Evolutionary conservation across 129 eudicot genomes (phyloP).

Genomic region (Ambrosia trifida): DNA sequence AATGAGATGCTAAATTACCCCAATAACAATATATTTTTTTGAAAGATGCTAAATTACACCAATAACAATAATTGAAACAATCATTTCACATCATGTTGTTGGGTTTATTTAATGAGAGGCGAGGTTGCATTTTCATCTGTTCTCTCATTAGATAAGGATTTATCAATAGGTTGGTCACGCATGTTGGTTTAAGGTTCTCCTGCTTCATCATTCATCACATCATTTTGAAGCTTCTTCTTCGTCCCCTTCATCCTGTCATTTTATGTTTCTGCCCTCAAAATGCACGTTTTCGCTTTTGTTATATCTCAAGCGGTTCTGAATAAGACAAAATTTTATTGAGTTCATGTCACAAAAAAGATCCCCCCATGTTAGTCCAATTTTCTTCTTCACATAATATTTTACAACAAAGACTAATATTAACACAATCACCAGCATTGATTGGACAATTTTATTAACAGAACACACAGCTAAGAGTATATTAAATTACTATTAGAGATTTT

Average conservation of each 20-base stretch:
- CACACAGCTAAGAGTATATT: background rate
- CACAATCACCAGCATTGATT: background rate
- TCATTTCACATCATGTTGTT: constrained; percentile 48
- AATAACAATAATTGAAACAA: constrained; percentile 27
- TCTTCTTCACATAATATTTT: constrained; percentile 2
- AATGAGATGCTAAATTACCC: no score
- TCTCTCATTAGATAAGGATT: constrained; percentile 19
- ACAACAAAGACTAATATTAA: background rate
- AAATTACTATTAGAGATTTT: background rate
- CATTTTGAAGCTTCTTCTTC: constrained; percentile 33
- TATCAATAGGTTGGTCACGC: constrained; percentile 25
- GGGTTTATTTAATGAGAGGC: constrained; percentile 39
- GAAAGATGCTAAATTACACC: no score
- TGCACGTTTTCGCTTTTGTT: constrained; percentile 64
- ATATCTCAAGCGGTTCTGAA: constrained; percentile 17
- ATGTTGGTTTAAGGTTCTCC: constrained; percentile 31
- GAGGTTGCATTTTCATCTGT: constrained; percentile 28
- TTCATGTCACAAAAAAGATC: constrained; percentile 12
- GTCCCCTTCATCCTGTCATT: constrained; percentile 28
- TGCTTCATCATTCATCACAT: constrained; percentile 40
- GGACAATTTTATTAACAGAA: background rate
- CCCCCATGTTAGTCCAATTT: background rate
- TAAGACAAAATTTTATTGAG: background rate
- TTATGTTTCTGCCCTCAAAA: constrained; percentile 40
- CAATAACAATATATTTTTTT: background rate